Evolutionary conservation across 805 yeast species (phyloP), one percentile per base, ranked within the genome.

Genomic region (Ogataea methylovora): DNA sequence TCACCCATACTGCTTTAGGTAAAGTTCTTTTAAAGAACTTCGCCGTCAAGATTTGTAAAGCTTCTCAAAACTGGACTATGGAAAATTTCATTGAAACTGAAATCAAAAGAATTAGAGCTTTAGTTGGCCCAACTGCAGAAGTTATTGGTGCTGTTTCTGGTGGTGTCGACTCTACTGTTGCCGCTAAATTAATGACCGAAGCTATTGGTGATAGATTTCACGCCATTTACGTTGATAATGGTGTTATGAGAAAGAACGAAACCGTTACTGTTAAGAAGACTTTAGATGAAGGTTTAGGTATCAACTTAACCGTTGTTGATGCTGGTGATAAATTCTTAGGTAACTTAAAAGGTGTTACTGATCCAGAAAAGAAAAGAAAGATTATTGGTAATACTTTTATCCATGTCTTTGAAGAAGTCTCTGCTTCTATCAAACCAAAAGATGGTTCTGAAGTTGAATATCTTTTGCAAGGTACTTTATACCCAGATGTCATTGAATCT

Each of bases 81-180:
- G 84, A 82, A 67, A 92, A 92, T 72, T 92, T 92, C 64, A 84
- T 92, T 54, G 95, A 86, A 52, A 86, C 96, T 45, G 98, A 92
- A 71, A 88, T 92, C 53, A 78, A 83, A 48, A 80, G 98, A 65
- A 92, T 92, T 51, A 76, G 87, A 63, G 71, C 75, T 35, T 69
- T 90, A 46, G 97, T 92, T 48, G 98, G 98, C 34, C 97, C 96
- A 47, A 80, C 87, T 38, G 97, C 96, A 38, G 97, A 92, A 67
- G 98, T 92, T 45, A 92, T 92, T 56, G 98, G 98, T 66, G 98
- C 98, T 36, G 98, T 92, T 45, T 86, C 96, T 34, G 98, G 98
- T 54, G 98, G 98, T 70, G 98, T 92, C 43, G 98, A 92, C 66
- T 92, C 98, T 34, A 92, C 98, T 32, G 98, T 92, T 41, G 98